phyloP scores from a whole-genome alignment of 345 rosid genomes.

The Carallia pectinifolia region DNA sequence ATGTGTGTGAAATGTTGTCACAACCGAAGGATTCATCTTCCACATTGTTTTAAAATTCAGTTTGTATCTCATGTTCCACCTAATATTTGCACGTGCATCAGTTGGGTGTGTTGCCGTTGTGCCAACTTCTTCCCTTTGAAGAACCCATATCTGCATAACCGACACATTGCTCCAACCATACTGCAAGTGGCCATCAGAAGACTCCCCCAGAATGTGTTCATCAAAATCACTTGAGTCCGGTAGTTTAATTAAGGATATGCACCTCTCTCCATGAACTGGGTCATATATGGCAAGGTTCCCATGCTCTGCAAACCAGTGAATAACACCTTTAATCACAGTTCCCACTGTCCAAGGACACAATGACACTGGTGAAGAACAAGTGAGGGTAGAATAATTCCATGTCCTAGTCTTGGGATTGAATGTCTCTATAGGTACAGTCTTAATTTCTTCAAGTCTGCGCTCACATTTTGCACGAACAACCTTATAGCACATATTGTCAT shows the following conservation, averaged over 20 bases:
- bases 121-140: slow-evolving; percentile 27
- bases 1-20: slow-evolving; percentile 22
- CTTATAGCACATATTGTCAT: slow-evolving; percentile 40
- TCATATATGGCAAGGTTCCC: slow-evolving; percentile 51
- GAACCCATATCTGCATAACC: slow-evolving; percentile 57
- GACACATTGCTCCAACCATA: slow-evolving; percentile 54
- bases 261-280: slow-evolving; percentile 37
- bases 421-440: slow-evolving; percentile 47
- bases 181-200: slow-evolving; percentile 50
- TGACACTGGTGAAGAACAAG: slow-evolving; percentile 40
- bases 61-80: slow-evolving; percentile 43
- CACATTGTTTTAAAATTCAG: slow-evolving; percentile 51
- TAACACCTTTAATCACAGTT: slow-evolving; percentile 43
- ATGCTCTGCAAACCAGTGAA: slow-evolving; percentile 54
- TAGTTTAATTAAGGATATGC: slow-evolving; percentile 39
- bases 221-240: slow-evolving; percentile 50
- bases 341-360: slow-evolving; percentile 52
- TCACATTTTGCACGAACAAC: slow-evolving; percentile 60
- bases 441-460: slow-evolving; percentile 22
- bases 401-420: slow-evolving; percentile 48
- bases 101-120: slow-evolving; percentile 10
- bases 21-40: slow-evolving; percentile 41
- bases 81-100: neutral
- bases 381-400: slow-evolving; percentile 51
- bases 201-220: slow-evolving; percentile 53